These are phyloP conservation scores for Hemisphaericaspora subhashii DNA, from an alignment of 1,139 yeast species.

Conservation along the genomic window DNA sequence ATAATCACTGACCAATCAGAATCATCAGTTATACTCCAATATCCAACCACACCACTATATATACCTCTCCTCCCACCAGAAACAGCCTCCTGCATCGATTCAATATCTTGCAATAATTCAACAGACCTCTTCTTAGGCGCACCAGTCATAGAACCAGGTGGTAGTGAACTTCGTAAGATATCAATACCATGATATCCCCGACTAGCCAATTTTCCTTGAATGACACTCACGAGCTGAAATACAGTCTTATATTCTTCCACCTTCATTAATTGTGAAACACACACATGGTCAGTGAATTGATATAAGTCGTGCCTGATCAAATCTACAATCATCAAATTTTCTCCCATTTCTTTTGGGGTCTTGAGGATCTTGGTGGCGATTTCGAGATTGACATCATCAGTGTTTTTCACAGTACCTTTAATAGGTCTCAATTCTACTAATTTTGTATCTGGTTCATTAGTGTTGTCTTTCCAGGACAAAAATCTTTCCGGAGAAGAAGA, in stretches of 20 bases:
- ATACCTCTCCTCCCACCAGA: slow-evolving; percentile 67
- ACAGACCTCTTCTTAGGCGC: slow-evolving; percentile 96
- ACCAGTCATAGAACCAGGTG: slow-evolving; percentile 99
- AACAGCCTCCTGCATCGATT: slow-evolving; percentile 44
- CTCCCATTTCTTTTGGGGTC: slow-evolving; percentile 93
- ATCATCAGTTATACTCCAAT: slow-evolving; percentile 85
- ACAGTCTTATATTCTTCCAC: slow-evolving; percentile 94
- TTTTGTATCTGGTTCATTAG: slow-evolving; percentile 19
- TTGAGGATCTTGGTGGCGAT: slow-evolving; percentile 65
- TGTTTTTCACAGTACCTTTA: slow-evolving; percentile 87
- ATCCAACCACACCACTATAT: slow-evolving; percentile 94
- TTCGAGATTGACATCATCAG: slow-evolving; percentile 48
- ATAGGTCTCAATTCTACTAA: slow-evolving; percentile 86
- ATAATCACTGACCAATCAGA: slow-evolving; percentile 98
- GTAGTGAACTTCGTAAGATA: slow-evolving; percentile 72
- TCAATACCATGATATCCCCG: slow-evolving; percentile 68
- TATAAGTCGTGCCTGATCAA: slow-evolving; percentile 88
- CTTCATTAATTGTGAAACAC: slow-evolving; percentile 77
- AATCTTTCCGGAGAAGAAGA: slow-evolving; percentile 96
- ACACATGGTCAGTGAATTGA: slow-evolving; percentile 64
- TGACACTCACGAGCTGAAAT: slow-evolving; percentile 87
- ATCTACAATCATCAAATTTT: slow-evolving; percentile 95
- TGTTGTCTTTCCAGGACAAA: slow-evolving; percentile 71
- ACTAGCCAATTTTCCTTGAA: slow-evolving; percentile 57
- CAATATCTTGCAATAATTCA: slow-evolving; percentile 66